Evolutionary conservation across 345 rosid genomes (phyloP).

Genomic region (Populus pruinosa): DNA sequence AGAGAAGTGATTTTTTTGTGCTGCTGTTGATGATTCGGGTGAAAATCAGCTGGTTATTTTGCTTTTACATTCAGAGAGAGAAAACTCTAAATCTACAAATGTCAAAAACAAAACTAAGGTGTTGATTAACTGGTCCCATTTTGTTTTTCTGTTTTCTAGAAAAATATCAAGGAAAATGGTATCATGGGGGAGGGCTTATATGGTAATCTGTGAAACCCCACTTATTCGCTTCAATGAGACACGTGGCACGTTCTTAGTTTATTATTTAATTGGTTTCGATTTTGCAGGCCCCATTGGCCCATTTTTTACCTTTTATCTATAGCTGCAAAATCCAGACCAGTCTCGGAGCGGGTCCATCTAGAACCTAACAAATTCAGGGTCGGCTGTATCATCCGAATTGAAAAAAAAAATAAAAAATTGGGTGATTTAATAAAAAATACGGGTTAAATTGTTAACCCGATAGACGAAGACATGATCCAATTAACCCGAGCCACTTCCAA

Average conservation of each 20-base stretch:
- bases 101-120: background rate
- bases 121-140: constrained; percentile 1
- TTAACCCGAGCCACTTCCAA: no score
- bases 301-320: no score
- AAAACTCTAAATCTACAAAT: background rate
- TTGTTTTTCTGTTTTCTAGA: background rate
- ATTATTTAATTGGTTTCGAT: no score
- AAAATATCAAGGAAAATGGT: background rate
- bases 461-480: no score
- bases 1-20: background rate
- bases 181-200: constrained; percentile 17
- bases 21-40: background rate
- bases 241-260: background rate
- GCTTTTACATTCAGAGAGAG: background rate
- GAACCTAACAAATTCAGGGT: no score
- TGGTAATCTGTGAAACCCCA: constrained; percentile 21
- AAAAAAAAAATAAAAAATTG: no score
- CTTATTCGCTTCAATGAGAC: constrained; percentile 11
- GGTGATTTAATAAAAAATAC: no score
- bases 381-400: no score
- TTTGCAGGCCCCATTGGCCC: no score
- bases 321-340: no score
- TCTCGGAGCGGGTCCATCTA: no score
- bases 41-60: background rate
- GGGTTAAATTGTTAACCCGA: no score